Conservation (phyloP, 495 filamentous ascomycete species). For the Neurospora sp. region DNA sequence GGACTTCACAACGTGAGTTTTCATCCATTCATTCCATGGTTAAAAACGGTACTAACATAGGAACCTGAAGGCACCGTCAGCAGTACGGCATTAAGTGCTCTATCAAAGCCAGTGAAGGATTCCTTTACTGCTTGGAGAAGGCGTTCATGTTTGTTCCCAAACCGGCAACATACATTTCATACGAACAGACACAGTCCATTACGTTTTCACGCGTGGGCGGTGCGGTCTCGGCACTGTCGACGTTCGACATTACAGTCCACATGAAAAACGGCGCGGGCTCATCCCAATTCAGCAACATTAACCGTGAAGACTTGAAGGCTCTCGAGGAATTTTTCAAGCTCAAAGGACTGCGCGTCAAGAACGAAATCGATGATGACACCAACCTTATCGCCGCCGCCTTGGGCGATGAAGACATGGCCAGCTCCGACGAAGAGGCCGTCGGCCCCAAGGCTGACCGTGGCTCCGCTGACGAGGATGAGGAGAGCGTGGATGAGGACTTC, state of each 20-base stretch:
- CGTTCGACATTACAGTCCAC: constrained; percentile 90
- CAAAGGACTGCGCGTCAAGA: constrained; percentile 90
- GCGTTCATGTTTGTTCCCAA: constrained; percentile 99
- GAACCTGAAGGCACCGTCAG: constrained; percentile 60
- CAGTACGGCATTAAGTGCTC: constrained; percentile 98
- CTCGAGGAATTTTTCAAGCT: constrained; percentile 93
- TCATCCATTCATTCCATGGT: not conserved
- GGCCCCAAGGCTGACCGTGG: constrained; percentile 67
- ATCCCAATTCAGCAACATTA: constrained; percentile 97
- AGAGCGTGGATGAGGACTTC: constrained; percentile 94
- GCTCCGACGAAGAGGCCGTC: constrained; percentile 76
- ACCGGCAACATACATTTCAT: constrained; percentile 89
- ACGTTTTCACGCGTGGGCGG: constrained; percentile 95
- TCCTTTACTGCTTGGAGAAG: constrained; percentile 94
- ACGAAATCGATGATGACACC: constrained; percentile 64
- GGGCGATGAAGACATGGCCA: constrained; percentile 61
- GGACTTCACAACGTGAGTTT: constrained; percentile 64
- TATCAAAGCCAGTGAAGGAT: constrained; percentile 97
- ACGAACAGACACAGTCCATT: constrained; percentile 79
- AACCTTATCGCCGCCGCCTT: constrained; percentile 73
- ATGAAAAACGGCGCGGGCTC: constrained; percentile 68
- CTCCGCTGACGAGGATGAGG: constrained; percentile 90
- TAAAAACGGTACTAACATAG: constrained; percentile 1
- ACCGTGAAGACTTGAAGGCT: constrained; percentile 92
- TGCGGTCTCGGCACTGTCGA: constrained; percentile 84